These are phyloP conservation scores for Termitomyces bulborhizus DNA, from an alignment of 768 basidiomycete species.

Conservation along the genomic window DNA sequence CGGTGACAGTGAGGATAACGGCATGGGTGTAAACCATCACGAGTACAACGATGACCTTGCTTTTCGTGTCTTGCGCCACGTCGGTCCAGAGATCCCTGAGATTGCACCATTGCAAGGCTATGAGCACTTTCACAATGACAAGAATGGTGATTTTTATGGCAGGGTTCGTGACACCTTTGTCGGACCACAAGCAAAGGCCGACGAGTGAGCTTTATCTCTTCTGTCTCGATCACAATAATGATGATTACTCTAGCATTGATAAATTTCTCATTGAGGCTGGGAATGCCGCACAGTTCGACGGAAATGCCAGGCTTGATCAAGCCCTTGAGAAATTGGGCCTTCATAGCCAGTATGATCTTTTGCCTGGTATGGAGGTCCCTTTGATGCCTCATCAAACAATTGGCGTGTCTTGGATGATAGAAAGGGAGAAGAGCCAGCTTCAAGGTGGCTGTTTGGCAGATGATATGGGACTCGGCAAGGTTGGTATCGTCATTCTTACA, in stretches of 20 bases:
- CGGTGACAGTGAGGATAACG: neutral
- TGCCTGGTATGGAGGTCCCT: conserved; percentile 54
- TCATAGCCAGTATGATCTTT: conserved; percentile 32
- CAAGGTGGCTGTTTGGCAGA: conserved; percentile 48
- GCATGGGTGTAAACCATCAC: conserved; percentile 5
- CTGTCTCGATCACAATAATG: neutral
- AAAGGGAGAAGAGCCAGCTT: conserved; percentile 32
- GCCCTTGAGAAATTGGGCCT: conserved; percentile 51
- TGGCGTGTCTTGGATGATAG: conserved; percentile 57
- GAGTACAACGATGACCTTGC: conserved; percentile 15
- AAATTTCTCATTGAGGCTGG: conserved; percentile 50
- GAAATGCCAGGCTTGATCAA: conserved; percentile 50
- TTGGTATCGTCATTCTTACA: conserved; percentile 14
- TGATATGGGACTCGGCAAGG: conserved; percentile 61
- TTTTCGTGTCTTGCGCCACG: conserved; percentile 2
- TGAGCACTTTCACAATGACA: conserved; percentile 35
- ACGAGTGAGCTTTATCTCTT: conserved; percentile 36
- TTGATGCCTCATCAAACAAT: conserved; percentile 69
- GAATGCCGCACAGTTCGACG: conserved; percentile 53
- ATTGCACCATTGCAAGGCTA: conserved; percentile 19
- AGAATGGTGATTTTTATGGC: conserved; percentile 41
- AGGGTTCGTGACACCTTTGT: conserved; percentile 36
- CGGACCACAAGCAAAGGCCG: conserved; percentile 39
- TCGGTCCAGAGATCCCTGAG: conserved; percentile 12
- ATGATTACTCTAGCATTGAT: conserved; percentile 33